Evolutionary conservation across 495 filamentous ascomycete genomes (phyloP), one percentile per base, ranked within the genome.

Genomic region (Aspergillus ellipticus): DNA sequence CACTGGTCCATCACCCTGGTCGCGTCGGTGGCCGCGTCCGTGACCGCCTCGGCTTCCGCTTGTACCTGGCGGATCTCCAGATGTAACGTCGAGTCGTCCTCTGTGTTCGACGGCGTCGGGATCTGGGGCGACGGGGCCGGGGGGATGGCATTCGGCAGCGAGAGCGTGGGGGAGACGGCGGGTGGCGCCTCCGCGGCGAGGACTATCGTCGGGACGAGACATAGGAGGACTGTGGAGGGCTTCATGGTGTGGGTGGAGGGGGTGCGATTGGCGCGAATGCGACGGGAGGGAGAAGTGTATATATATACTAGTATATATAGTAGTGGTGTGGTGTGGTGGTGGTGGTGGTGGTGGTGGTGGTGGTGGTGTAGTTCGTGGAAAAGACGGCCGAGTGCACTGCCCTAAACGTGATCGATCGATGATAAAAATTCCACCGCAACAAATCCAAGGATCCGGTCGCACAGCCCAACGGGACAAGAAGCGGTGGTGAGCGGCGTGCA

Each of bases 131-230:
- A 59, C 53, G 69, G 66, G 42, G 58, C 61, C 28, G 64, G 56
- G 13, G 67, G 64, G 8, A 63, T 58, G 33, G 57, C 65, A 42
- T 67, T 62, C 19, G 69, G 61, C 26, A 70, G 42, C 15, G 63
- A 62, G 21, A 63, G 51, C 39, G 58, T 56, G 33, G 62, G 62
- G 26, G 63, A 53, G 31, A 57, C 59, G 35, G 56, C 58, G 46
- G 54, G 50, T 19, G 58, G 51, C 20, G 51, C 59, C 37, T 56
- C 58, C 10, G 60, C 55, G 41, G 71, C 71, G 50, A 75, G 57
- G 21, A 63, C 65, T 31, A 58, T 54, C 42, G 68, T 63, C 16
- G 73, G 73, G n/a, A 62, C 65, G 29, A 75, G 69, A 24, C 60
- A 65, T 11, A 62, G 49, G 22, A 75, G 60, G 31, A 73, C 37